phyloP scores from a whole-genome alignment of 2,329 filamentous ascomycete species.

The Coniella lustricola region DNA sequence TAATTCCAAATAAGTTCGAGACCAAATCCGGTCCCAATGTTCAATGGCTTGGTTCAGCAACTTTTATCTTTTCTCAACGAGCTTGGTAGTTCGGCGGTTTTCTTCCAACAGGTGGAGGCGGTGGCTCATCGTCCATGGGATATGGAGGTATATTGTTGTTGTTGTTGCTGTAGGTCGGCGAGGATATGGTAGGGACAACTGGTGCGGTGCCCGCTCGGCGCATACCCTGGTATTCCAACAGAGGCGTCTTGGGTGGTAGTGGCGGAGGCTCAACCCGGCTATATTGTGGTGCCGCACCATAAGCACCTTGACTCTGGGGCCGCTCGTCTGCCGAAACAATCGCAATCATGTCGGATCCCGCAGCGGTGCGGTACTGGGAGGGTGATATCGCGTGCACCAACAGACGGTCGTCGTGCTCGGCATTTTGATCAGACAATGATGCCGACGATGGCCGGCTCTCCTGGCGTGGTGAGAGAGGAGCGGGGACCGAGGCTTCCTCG shows the following conservation, averaged over 20 bases:
- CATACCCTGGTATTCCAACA: slow-evolving; percentile 45
- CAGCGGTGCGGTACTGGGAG: slow-evolving; percentile 49
- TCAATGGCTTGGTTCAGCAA: too few relatives aligned
- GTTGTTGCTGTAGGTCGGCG: slow-evolving; percentile 9
- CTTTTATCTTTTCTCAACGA: slow-evolving; percentile 33
- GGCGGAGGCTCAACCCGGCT: slow-evolving; percentile 57
- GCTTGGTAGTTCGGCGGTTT: slow-evolving; percentile 66
- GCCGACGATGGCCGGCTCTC: slow-evolving; percentile 17
- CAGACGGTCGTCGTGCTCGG: slow-evolving; percentile 44
- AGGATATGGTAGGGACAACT: slow-evolving; percentile 7
- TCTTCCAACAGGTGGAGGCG: slow-evolving; percentile 74
- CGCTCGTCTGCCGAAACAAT: slow-evolving; percentile 55
- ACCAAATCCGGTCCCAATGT: too few relatives aligned
- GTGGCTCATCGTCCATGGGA: slow-evolving; percentile 70
- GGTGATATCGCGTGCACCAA: slow-evolving; percentile 51
- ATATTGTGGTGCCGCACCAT: slow-evolving; percentile 18
- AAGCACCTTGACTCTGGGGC: slow-evolving; percentile 33
- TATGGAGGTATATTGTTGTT: slow-evolving; percentile 54
- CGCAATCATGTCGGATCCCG: slow-evolving; percentile 61
- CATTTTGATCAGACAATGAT: slow-evolving; percentile 17
- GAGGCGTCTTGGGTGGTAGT: slow-evolving; percentile 69
- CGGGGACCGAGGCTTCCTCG: slow-evolving; percentile 23
- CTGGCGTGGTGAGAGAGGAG: slow-evolving; percentile 24
- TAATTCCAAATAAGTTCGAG: neutral
- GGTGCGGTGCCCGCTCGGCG: slow-evolving; percentile 15